Conservation (phyloP, 345 rosid species). For the Heritiera littoralis region DNA sequence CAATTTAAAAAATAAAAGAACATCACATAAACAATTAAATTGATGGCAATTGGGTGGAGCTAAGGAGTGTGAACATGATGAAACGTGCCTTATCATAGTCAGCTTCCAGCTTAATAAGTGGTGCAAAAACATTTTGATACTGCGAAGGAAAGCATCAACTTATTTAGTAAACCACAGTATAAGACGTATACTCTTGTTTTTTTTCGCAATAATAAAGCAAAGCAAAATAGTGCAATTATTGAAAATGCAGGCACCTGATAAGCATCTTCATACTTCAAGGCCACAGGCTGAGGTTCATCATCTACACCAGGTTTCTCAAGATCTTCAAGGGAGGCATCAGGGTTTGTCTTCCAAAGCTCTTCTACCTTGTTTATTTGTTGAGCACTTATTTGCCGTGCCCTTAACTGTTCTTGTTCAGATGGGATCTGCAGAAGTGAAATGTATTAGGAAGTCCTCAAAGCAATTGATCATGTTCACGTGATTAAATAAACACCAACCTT, state of each 20-base stretch:
- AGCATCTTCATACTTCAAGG: conserved; percentile 95
- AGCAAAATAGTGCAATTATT: conserved; percentile 15
- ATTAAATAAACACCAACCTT: conserved; percentile 56
- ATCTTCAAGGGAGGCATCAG: conserved; percentile 98
- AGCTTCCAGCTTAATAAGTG: conserved; percentile 98
- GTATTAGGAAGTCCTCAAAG: conserved; percentile 25
- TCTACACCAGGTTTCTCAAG: conserved; percentile 99
- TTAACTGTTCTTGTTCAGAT: conserved; percentile 97
- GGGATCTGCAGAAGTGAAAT: conserved; percentile 64
- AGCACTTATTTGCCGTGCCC: conserved; percentile 98
- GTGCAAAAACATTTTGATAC: conserved; percentile 99
- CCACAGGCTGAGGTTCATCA: conserved; percentile 98
- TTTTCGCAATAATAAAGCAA: conserved; percentile 2
- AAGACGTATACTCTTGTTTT: not conserved
- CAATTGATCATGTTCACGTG: not conserved
- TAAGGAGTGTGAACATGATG: conserved; percentile 1
- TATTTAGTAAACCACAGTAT: conserved; percentile 10
- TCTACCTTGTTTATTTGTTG: conserved; percentile 99
- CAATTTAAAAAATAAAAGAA: not conserved
- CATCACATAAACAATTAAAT: not conserved
- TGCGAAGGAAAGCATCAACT: conserved; percentile 39
- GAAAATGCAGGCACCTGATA: conserved; percentile 64
- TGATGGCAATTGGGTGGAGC: not conserved
- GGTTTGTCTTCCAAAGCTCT: conserved; percentile 98
- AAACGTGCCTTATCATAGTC: conserved; percentile 90